Conservation (phyloP, 352 stramenopile genomes). For the Phytophthora kernoviae region DNA sequence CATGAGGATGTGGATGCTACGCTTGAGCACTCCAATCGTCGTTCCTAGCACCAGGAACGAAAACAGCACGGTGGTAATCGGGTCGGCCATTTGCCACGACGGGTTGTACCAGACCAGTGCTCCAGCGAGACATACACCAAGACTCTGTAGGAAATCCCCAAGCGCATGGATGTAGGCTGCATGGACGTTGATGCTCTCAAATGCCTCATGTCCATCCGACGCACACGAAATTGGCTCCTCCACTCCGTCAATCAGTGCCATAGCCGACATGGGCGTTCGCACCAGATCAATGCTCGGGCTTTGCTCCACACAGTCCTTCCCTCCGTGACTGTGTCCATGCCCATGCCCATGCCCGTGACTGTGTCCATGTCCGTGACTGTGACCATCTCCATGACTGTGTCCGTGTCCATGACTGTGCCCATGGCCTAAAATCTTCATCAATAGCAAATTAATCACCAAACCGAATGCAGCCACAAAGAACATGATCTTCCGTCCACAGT, state of each 20-base stretch:
- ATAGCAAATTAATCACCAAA: slow-evolving; percentile 94
- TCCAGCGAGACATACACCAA: slow-evolving; percentile 96
- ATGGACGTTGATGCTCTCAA: slow-evolving; percentile 96
- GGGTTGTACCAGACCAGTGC: slow-evolving; percentile 97
- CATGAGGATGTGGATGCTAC: slow-evolving; percentile 94
- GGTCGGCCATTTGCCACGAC: slow-evolving; percentile 95
- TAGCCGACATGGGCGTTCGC: slow-evolving; percentile 75
- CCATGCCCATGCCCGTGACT: slow-evolving; percentile 40
- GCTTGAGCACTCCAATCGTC: slow-evolving; percentile 92
- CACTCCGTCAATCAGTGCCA: slow-evolving; percentile 67
- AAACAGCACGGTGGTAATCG: slow-evolving; percentile 97
- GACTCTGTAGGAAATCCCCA: slow-evolving; percentile 96
- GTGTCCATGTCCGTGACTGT: slow-evolving; percentile 57
- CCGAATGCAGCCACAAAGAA: slow-evolving; percentile 93
- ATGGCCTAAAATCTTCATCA: slow-evolving; percentile 93
- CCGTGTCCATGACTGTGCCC: slow-evolving; percentile 53
- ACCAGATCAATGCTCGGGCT: slow-evolving; percentile 55
- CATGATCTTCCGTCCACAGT: slow-evolving; percentile 91
- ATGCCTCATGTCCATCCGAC: slow-evolving; percentile 24
- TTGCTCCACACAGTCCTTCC: slow-evolving; percentile 41
- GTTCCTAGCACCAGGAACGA: slow-evolving; percentile 94
- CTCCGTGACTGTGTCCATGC: slow-evolving; percentile 29
- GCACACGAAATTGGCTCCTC: slow-evolving; percentile 17
- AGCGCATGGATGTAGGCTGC: slow-evolving; percentile 98
- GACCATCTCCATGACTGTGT: slow-evolving; percentile 53